A percentile compares a stretch with the other conserved stretches of the same genome.
Conservation (phyloP, 768 basidiomycete species). For the Suillus brevipes region DNA sequence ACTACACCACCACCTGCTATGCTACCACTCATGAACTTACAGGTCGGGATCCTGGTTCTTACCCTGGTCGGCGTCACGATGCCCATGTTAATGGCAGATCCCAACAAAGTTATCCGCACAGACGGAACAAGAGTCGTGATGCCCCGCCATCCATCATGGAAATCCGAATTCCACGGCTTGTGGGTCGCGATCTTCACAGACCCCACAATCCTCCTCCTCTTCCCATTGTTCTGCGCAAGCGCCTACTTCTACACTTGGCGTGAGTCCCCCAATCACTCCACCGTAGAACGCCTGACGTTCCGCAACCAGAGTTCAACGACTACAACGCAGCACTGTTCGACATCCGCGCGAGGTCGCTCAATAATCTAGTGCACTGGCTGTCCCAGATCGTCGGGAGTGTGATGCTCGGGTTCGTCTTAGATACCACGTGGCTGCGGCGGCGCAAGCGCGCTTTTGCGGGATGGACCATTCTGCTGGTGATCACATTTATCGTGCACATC, state of each 20-base stretch:
- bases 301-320: slow-evolving; percentile 65
- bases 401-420: slow-evolving; percentile 64
- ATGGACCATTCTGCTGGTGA: slow-evolving; percentile 58
- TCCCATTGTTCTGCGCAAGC: slow-evolving; percentile 80
- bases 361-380: slow-evolving; percentile 82
- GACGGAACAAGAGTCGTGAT: slow-evolving; percentile 71
- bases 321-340: slow-evolving; percentile 76
- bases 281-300: background rate
- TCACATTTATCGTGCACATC: slow-evolving; percentile 66
- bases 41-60: slow-evolving; percentile 57
- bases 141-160: slow-evolving; percentile 71
- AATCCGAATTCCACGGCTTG: slow-evolving; percentile 64
- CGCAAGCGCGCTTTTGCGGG: slow-evolving; percentile 67
- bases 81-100: slow-evolving; percentile 71
- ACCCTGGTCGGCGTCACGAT: slow-evolving; percentile 64
- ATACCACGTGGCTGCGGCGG: slow-evolving; percentile 51
- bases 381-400: slow-evolving; percentile 74
- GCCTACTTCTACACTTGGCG: slow-evolving; percentile 88
- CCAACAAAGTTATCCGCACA: slow-evolving; percentile 68
- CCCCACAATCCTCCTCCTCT: slow-evolving; percentile 67
- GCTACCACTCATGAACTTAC: slow-evolving; percentile 44
- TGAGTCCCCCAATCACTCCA: slow-evolving; percentile 26
- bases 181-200: slow-evolving; percentile 66
- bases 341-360: slow-evolving; percentile 71
- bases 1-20: slow-evolving; percentile 4